phyloP scores from a whole-genome alignment of 371 early-diverging fungal species.

The Nematocida ausubeli region DNA sequence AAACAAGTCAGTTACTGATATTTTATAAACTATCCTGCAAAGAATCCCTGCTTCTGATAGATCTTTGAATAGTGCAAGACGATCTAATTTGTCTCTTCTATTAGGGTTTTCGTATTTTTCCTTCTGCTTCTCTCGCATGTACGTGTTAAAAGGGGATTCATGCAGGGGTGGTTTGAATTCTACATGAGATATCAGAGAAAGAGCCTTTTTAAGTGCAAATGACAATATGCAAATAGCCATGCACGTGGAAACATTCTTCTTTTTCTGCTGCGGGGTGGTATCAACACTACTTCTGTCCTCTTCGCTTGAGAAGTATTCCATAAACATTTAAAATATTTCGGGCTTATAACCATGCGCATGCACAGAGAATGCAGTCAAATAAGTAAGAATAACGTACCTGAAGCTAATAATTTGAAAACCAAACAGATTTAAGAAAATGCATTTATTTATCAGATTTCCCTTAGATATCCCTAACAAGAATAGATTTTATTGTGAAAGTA shows the following conservation, averaged over 20 bases:
- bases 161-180: not conserved
- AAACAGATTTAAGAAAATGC: not conserved
- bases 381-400: too few relatives aligned
- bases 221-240: not conserved
- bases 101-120: not conserved
- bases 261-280: not conserved
- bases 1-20: not conserved
- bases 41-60: slow-evolving; percentile 1
- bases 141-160: slow-evolving; percentile 40
- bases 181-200: not conserved
- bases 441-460: not conserved
- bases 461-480: not conserved
- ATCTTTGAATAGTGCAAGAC: slow-evolving; percentile 1
- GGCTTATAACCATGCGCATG: too few relatives aligned
- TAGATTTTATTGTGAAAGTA: not conserved
- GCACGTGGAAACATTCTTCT: not conserved
- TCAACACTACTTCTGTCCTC: not conserved
- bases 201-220: slow-evolving; percentile 13
- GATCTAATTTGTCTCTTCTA: not conserved
- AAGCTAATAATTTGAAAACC: too few relatives aligned
- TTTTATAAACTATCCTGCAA: slow-evolving; percentile 21
- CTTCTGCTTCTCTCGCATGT: slow-evolving; percentile 28
- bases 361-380: too few relatives aligned
- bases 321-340: not conserved
- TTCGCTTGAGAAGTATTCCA: slow-evolving; percentile 40